Conservation (phyloP, 2,329 filamentous ascomycete species). For the Microsporum ferrugineum region DNA sequence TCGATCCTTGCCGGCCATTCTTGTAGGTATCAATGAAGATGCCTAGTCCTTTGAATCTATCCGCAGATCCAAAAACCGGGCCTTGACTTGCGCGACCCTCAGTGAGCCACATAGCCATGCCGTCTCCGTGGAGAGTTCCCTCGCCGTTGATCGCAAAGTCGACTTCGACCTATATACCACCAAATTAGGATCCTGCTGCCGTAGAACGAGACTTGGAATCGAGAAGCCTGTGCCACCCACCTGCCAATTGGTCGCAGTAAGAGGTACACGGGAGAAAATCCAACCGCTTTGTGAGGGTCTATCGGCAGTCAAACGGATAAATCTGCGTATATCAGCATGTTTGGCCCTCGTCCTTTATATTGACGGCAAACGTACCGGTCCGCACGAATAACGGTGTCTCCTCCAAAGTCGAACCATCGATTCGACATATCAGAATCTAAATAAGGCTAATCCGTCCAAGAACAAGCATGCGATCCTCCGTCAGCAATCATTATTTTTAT, state of each 20-base stretch:
- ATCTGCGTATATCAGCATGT: constrained; percentile 43
- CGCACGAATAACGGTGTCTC: constrained; percentile 72
- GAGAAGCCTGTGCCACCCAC: constrained; percentile 27
- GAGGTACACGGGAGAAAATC: constrained; percentile 84
- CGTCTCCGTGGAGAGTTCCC: constrained; percentile 85
- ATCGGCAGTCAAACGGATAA: constrained; percentile 85
- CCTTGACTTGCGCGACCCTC: constrained; percentile 75
- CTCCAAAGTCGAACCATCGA: constrained; percentile 98
- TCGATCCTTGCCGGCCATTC: constrained; percentile 90
- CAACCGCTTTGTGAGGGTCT: constrained; percentile 82
- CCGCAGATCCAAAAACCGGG: constrained; percentile 74
- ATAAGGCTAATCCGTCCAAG: constrained; percentile 56
- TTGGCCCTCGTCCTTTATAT: background rate
- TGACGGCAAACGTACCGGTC: constrained; percentile 40
- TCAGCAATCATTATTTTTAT: background rate
- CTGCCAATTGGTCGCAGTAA: constrained; percentile 98
- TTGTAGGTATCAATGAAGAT: constrained; percentile 99
- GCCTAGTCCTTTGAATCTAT: constrained; percentile 86
- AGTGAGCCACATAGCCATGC: constrained; percentile 96
- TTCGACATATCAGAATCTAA: constrained; percentile 96
- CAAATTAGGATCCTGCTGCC: background rate
- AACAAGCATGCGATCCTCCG: background rate
- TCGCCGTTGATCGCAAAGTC: constrained; percentile 90
- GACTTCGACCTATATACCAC: constrained; percentile 55
- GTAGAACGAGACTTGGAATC: background rate